Percentiles rank a stretch among this genome's conserved stretches.
Conservation (phyloP, 75 land plant species). For the Selaginella tamariscina region DNA sequence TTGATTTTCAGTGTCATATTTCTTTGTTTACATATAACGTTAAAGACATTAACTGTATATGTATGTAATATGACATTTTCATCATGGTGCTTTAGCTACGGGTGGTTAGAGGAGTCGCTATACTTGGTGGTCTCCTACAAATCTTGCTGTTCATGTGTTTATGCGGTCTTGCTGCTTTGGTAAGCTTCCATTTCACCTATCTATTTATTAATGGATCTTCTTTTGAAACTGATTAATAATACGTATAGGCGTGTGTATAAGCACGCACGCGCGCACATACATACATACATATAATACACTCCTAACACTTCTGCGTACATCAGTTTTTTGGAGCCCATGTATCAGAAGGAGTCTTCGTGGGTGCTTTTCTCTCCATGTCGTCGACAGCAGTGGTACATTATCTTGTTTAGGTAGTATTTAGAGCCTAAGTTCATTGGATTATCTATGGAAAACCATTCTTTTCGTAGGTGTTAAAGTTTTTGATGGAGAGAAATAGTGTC, state of each 20-base stretch:
- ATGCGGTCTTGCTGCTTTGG: conserved; percentile 68
- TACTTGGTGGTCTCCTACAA: conserved; percentile 88
- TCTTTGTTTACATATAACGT: too few relatives aligned
- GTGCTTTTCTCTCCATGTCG: conserved; percentile 91
- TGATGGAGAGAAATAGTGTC: conserved; percentile 52
- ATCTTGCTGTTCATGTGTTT: conserved; percentile 78
- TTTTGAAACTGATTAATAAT: too few relatives aligned
- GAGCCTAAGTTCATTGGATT: not conserved
- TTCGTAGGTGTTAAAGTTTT: conserved; percentile 71
- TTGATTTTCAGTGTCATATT: too few relatives aligned
- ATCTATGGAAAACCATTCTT: not conserved
- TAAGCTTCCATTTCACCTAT: conserved; percentile 20
- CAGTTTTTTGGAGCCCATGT: conserved; percentile 73
- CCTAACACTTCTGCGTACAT: not conserved
- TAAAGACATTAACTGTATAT: too few relatives aligned
- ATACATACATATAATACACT: too few relatives aligned
- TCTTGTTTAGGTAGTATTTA: not conserved
- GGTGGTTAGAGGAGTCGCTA: conserved; percentile 80
- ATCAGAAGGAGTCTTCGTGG: conserved; percentile 94
- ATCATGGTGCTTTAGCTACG: conserved; percentile 54
- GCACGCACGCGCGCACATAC: too few relatives aligned
- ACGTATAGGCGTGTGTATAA: too few relatives aligned
- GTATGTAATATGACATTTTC: too few relatives aligned
- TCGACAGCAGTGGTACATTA: conserved; percentile 91
- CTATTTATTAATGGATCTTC: too few relatives aligned